Evolutionary conservation across 2,329 filamentous ascomycete genomes (phyloP), one percentile per base, ranked within the genome.

Genomic region (Aspergillus calidoustus): DNA sequence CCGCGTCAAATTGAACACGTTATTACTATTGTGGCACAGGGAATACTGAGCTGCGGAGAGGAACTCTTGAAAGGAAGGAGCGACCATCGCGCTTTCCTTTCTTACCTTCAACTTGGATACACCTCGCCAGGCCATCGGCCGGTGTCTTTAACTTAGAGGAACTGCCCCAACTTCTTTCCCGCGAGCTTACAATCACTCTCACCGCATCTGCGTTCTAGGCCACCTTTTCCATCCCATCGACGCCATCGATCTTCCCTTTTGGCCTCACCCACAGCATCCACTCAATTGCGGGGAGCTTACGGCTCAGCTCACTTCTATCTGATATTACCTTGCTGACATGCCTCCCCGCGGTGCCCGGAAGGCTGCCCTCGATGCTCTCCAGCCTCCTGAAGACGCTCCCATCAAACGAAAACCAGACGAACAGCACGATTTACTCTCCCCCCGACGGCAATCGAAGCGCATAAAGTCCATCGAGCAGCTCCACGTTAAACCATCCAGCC

Each of bases 371-470:
- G 59, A 38, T 19, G 59, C 57, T 50, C 46, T 64, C 46, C 25
- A 55, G 28, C 53, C 60, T 44, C 50, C 61, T 30, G 15, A 52
- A 15, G 60, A 60, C 13, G 34, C 60, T 56, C 59, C 54, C 53
- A 71, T 66, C 62, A 75, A 74, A 61, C 69, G 72, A 51, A 70
- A 72, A 43, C 63, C 71, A 34, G 70, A 70, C 61, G 68, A 68
- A 57, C 61, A 62, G 46, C 62, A 60, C 23, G 64, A 70, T 23
- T 64, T 64, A 48, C 62, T 57, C 38, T 72, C 71, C 11, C 70
- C 72, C 49, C 58, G 66, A 41, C 65, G 73, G 61, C 57, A 70
- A 63, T 75, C 74, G 7, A 76, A 74, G 54, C 67, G 73, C 7
- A 64, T 72, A 50, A 74, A 67, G 55, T 67, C 70, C 17, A 65